Evolutionary conservation across 768 basidiomycete species (phyloP).

Genomic region (Tricholoma sp.): DNA sequence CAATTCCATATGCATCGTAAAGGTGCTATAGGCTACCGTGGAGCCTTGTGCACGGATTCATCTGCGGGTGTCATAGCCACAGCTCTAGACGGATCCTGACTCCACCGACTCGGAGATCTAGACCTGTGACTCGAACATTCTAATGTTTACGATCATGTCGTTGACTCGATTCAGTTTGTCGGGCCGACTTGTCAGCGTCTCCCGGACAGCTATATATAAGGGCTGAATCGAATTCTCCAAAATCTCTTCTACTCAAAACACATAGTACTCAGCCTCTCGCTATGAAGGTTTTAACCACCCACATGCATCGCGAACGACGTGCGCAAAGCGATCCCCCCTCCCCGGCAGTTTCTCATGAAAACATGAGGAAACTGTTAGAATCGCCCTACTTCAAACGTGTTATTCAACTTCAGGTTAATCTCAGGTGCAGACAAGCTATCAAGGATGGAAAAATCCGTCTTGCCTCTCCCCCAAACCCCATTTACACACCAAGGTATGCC

Average conservation of each 20-base stretch:
- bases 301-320: not conserved
- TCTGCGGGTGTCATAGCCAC: too few species aligned
- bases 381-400: constrained; percentile 1
- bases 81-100: too few species aligned
- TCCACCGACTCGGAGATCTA: too few species aligned
- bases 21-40: too few species aligned
- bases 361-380: not conserved
- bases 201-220: too few species aligned
- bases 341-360: not conserved
- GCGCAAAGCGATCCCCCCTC: not conserved
- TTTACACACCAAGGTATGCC: constrained; percentile 15
- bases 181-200: too few species aligned
- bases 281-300: not conserved
- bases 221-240: not conserved
- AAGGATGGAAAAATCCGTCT: constrained; percentile 5
- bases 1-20: not conserved
- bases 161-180: too few species aligned
- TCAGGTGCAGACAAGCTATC: constrained; percentile 2
- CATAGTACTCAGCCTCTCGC: not conserved
- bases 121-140: too few species aligned
- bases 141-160: too few species aligned
- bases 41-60: too few species aligned
- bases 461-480: not conserved
- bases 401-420: not conserved
- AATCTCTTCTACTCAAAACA: not conserved